These are phyloP conservation scores for Didymella pomorum DNA, from an alignment of 2,329 filamentous ascomycete species.

Conservation along the genomic window DNA sequence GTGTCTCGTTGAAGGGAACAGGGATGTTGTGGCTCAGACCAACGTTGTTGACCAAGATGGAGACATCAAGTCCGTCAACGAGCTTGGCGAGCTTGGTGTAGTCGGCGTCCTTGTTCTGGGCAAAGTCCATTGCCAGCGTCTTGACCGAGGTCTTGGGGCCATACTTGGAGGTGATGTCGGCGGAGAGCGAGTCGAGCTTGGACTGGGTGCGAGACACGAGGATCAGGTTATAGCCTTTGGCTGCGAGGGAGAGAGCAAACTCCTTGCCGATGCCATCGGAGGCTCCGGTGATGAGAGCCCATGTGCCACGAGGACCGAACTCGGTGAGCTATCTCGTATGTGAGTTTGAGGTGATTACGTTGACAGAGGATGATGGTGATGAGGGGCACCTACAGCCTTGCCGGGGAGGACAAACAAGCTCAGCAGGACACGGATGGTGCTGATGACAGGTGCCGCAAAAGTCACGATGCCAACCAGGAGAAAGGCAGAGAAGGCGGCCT, in stretches of 20 bases:
- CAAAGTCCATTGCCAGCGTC: conserved; percentile 90
- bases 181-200: conserved; percentile 80
- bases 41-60: conserved; percentile 95
- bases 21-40: conserved; percentile 94
- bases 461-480: conserved; percentile 43
- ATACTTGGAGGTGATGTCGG: conserved; percentile 77
- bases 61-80: conserved; percentile 77
- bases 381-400: conserved; percentile 51
- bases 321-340: conserved; percentile 70
- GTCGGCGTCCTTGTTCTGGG: conserved; percentile 78
- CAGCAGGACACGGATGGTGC: conserved; percentile 57
- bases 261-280: conserved; percentile 98
- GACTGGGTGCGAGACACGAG: conserved; percentile 95
- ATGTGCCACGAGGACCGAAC: conserved; percentile 90
- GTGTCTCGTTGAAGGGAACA: conserved; percentile 83
- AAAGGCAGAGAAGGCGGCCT: conserved; percentile 39
- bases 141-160: conserved; percentile 72
- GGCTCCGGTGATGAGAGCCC: conserved; percentile 93
- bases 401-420: conserved; percentile 60
- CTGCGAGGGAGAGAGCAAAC: conserved; percentile 87
- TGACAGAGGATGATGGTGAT: too few species aligned
- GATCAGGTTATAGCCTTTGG: conserved; percentile 92
- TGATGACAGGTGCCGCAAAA: conserved; percentile 51
- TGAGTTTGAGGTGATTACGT: conserved; percentile 5
- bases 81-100: conserved; percentile 76